Percentiles rank a stretch among this genome's conserved stretches.
Evolutionary conservation across 2,329 filamentous ascomycete genomes (phyloP).

Genomic region (Trichoderma aggressivum): DNA sequence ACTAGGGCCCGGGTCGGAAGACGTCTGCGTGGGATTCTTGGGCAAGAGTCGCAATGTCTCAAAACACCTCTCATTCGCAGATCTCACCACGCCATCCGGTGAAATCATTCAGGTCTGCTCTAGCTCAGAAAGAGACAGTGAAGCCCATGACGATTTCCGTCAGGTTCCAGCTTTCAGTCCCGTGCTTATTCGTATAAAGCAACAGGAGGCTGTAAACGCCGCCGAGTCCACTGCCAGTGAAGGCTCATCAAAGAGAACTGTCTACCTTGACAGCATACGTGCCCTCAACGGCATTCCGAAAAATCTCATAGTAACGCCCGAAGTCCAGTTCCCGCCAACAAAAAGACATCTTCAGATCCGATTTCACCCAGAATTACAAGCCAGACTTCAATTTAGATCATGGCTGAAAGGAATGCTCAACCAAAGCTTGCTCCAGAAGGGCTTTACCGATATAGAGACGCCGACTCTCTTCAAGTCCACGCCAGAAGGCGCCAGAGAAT

Average conservation of each 20-base stretch:
- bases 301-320: slow-evolving; percentile 71
- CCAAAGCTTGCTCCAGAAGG: slow-evolving; percentile 51
- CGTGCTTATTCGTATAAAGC: slow-evolving; percentile 46
- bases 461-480: slow-evolving; percentile 96
- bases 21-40: slow-evolving; percentile 59
- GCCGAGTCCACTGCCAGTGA: slow-evolving; percentile 24
- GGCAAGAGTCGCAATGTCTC: slow-evolving; percentile 64
- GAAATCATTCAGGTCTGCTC: slow-evolving; percentile 46
- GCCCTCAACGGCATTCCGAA: slow-evolving; percentile 40
- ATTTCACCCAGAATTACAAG: slow-evolving; percentile 63
- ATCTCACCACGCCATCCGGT: slow-evolving; percentile 41
- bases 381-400: slow-evolving; percentile 69
- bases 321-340: slow-evolving; percentile 69
- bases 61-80: slow-evolving; percentile 68
- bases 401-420: slow-evolving; percentile 52
- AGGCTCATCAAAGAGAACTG: slow-evolving; percentile 46
- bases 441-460: slow-evolving; percentile 81
- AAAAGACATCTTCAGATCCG: slow-evolving; percentile 82
- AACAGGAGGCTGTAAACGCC: slow-evolving; percentile 26
- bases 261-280: slow-evolving; percentile 58
- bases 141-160: slow-evolving; percentile 42
- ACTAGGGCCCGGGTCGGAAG: slow-evolving; percentile 20
- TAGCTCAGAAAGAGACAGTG: slow-evolving; percentile 36
- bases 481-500: slow-evolving; percentile 90
- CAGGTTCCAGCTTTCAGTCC: slow-evolving; percentile 50